Evolutionary conservation across 1,284 basidiomycete genomes (phyloP).

Genomic region (Porodaedalea pini): DNA sequence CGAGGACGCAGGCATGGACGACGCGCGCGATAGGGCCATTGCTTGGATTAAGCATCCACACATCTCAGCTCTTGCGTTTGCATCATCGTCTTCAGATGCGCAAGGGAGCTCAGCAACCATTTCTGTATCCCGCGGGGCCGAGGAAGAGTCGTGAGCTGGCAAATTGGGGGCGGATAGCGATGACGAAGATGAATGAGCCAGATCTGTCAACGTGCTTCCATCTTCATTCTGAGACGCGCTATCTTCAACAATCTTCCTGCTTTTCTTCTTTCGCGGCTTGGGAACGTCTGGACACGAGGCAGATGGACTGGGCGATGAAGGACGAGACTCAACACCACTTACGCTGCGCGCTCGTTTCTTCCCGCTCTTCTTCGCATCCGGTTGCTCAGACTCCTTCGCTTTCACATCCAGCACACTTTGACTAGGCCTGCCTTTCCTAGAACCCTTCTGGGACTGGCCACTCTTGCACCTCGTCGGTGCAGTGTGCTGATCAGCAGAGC

Average conservation of each 20-base stretch:
- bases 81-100: neutral
- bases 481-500: constrained; percentile 1
- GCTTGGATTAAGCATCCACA: constrained; percentile 67
- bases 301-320: neutral
- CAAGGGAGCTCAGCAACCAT: neutral
- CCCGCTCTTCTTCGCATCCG: neutral
- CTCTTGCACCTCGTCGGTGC: neutral
- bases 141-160: neutral
- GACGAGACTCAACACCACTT: neutral
- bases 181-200: neutral
- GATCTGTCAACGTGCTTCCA: neutral
- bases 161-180: neutral
- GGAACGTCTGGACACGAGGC: neutral
- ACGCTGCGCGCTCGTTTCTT: constrained; percentile 12
- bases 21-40: constrained; percentile 69
- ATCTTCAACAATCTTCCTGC: neutral
- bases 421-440: neutral
- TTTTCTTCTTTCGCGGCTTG: constrained; percentile 13
- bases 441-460: neutral
- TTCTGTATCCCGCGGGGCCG: neutral
- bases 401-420: neutral
- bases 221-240: neutral
- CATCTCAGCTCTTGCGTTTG: constrained; percentile 34
- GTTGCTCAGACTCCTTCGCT: neutral
- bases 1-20: constrained; percentile 55